Conservation (phyloP, 2,329 filamentous ascomycete genomes). For the Aplosporella prunicola region DNA sequence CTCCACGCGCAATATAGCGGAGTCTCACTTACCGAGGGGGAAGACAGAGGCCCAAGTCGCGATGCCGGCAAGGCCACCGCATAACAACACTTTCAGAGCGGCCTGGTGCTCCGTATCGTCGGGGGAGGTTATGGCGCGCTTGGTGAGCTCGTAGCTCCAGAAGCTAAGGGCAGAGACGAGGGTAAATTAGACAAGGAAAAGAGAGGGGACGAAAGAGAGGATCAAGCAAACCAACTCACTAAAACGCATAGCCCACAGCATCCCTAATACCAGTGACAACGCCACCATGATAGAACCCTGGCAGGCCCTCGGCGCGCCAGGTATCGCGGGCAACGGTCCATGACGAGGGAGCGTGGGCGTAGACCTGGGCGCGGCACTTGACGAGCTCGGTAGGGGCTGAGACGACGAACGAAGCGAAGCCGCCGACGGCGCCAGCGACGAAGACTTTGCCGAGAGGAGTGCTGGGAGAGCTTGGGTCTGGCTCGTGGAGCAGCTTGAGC, state of each 20-base stretch:
- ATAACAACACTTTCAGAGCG: slow-evolving; percentile 61
- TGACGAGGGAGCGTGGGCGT: slow-evolving; percentile 33
- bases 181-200: background rate
- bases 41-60: slow-evolving; percentile 87
- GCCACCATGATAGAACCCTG: slow-evolving; percentile 74
- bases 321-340: slow-evolving; percentile 56
- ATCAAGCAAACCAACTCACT: slow-evolving; percentile 40
- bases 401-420: slow-evolving; percentile 75
- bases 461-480: slow-evolving; percentile 16
- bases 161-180: slow-evolving; percentile 43
- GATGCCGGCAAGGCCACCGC: slow-evolving; percentile 78
- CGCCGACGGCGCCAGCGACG: slow-evolving; percentile 70
- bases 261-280: slow-evolving; percentile 73
- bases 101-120: slow-evolving; percentile 39
- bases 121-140: slow-evolving; percentile 36
- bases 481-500: slow-evolving; percentile 49
- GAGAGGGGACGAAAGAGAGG: slow-evolving; percentile 7
- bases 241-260: slow-evolving; percentile 91
- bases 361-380: slow-evolving; percentile 80
- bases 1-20: background rate
- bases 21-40: slow-evolving; percentile 45
- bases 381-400: slow-evolving; percentile 84
- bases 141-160: slow-evolving; percentile 77
- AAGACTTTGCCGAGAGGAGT: slow-evolving; percentile 55
- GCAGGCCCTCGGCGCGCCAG: slow-evolving; percentile 48